Evolutionary conservation across 2,329 filamentous ascomycete species (phyloP), one percentile per base, ranked within the genome.

Genomic region (Elsinoe arachidis): DNA sequence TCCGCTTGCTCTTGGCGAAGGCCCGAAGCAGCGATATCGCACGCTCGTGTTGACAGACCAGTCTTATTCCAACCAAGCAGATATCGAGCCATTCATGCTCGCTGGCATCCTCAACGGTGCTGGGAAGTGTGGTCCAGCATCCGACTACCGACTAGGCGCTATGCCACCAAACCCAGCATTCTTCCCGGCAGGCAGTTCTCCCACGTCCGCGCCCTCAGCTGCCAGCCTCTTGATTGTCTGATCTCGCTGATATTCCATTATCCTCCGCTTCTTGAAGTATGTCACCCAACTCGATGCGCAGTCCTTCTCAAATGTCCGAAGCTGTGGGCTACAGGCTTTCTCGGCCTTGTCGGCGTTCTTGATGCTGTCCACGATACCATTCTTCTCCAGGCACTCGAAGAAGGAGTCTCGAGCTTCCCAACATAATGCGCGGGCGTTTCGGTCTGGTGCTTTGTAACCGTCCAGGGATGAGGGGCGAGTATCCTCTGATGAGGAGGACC

Each of bases 181-280:
- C 34, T 39, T 33, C 19, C 49, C 49, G 11, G 33, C 19, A 23
- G 54, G 54, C 30, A 46, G 30, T 19, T 38, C 23, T 15, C 33
- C 33, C 17, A 56, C 54, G n/a, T 58, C 59, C 69, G 69, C 69
- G 11, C 74, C 74, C 67, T 79, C 67, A 63, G 72, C 70, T 68
- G 73, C 70, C 65, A 96, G 81, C 68, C 83, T 82, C 65, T 87
- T 85, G 62, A 96, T 76, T 21, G 89, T 87, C 73, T 85, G 78
- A 67, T 88, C 86, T 73, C 92, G 90, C 66, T 95, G 88, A 68
- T 88, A 81, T 65, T 99, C 93, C 74, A 95, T 92, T 35, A 97
- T 89, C 66, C 93, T 81, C 75, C 90, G 87, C 73, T 96, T 91
- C 78, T 97, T 96, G 75, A 99, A 99, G 73, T 99, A 97, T 74